phyloP scores from a whole-genome alignment of 208 protist genomes.

The Crithidia expoeki region DNA sequence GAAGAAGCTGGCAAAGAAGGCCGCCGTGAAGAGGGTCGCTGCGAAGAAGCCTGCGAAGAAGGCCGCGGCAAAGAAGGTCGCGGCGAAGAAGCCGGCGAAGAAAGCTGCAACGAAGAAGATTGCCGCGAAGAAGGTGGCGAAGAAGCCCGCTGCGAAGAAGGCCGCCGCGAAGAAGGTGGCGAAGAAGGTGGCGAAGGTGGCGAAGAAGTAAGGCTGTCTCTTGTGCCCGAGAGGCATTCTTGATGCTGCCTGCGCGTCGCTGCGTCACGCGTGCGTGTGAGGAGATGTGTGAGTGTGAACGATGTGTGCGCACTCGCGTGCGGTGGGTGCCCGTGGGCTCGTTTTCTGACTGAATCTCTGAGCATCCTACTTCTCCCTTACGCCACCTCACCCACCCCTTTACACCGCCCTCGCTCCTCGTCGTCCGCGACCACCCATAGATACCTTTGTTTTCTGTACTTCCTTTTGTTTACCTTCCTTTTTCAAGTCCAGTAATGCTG shows the following conservation, averaged over 20 bases:
- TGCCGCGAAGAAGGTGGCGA: constrained; percentile 21
- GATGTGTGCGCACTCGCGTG: too few species aligned
- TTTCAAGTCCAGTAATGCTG: constrained; percentile 15
- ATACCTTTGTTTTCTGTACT: constrained; percentile 18
- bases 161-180: constrained; percentile 8
- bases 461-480: not conserved
- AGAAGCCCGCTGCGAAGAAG: constrained; percentile 20
- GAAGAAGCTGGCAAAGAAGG: constrained; percentile 21
- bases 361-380: not conserved
- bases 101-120: constrained; percentile 26
- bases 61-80: constrained; percentile 27
- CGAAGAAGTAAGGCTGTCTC: constrained; percentile 20
- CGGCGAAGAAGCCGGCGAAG: constrained; percentile 22
- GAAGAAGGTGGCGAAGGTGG: constrained; percentile 11
- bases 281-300: constrained; percentile 1
- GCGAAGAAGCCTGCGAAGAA: constrained; percentile 44
- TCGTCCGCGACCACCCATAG: constrained; percentile 1
- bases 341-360: too few species aligned
- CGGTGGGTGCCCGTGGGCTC: too few species aligned
- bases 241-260: constrained; percentile 8
- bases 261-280: constrained; percentile 1
- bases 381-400: not conserved
- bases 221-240: not conserved
- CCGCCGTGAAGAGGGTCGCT: constrained; percentile 30
- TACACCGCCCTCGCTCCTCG: not conserved